phyloP scores from a whole-genome alignment of 2,329 filamentous ascomycete genomes.

The Aspergillus pseudoglaucus region DNA sequence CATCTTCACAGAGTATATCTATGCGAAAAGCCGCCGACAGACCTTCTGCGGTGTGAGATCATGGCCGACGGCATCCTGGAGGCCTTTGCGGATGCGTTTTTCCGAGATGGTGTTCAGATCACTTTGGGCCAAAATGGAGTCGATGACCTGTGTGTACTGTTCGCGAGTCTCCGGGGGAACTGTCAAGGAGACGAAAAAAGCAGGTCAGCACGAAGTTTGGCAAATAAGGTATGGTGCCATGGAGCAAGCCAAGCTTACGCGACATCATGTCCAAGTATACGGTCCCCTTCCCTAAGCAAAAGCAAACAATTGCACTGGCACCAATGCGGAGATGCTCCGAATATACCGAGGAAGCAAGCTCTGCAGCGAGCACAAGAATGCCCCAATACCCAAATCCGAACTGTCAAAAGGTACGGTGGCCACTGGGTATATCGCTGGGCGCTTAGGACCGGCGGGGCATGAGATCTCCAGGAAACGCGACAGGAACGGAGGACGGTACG shows the following conservation, averaged over 20 bases:
- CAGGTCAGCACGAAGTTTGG: slow-evolving; percentile 14
- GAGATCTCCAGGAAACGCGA: slow-evolving; percentile 1
- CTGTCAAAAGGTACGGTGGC: slow-evolving; percentile 9
- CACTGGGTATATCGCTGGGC: slow-evolving; percentile 22
- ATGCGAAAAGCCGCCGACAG: slow-evolving; percentile 8
- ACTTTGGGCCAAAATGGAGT: slow-evolving; percentile 53
- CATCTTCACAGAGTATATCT: not conserved
- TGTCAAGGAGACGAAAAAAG: slow-evolving; percentile 19
- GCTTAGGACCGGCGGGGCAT: slow-evolving; percentile 36
- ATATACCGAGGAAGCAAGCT: not conserved
- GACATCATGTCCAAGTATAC: slow-evolving; percentile 25
- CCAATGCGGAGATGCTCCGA: slow-evolving; percentile 3
- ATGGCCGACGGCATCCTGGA: slow-evolving; percentile 55
- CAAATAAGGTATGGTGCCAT: not conserved
- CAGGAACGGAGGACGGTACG: not conserved
- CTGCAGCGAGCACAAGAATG: not conserved
- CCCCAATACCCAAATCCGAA: not conserved
- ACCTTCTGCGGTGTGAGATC: slow-evolving; percentile 60
- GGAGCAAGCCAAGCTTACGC: slow-evolving; percentile 26
- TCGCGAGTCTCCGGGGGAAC: slow-evolving; percentile 45
- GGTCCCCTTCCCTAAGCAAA: slow-evolving; percentile 3
- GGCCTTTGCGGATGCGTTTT: slow-evolving; percentile 58
- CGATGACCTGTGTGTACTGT: slow-evolving; percentile 54
- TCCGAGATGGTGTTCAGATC: slow-evolving; percentile 60
- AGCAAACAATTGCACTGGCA: slow-evolving; percentile 5